phyloP scores from a whole-genome alignment of 2,329 filamentous ascomycete species.

The Tolypocladium ovalisporum region DNA sequence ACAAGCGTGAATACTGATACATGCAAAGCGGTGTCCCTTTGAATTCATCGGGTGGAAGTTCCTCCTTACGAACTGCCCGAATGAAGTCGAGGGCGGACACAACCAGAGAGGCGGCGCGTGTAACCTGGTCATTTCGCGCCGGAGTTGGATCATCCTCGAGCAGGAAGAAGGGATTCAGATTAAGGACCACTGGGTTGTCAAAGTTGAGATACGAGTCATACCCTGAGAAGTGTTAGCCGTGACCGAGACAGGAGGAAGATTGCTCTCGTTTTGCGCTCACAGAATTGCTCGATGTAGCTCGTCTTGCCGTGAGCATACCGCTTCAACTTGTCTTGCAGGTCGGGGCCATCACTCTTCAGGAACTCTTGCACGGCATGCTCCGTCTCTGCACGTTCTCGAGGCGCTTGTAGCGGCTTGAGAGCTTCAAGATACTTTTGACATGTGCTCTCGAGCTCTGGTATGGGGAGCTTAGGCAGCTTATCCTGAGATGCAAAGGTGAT shows the following conservation, averaged over 20 bases:
- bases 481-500: conserved; percentile 88
- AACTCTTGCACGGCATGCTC: conserved; percentile 74
- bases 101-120: conserved; percentile 81
- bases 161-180: conserved; percentile 95
- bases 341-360: conserved; percentile 66
- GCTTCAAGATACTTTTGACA: conserved; percentile 71
- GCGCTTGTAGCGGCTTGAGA: conserved; percentile 68
- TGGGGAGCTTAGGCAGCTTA: conserved; percentile 80
- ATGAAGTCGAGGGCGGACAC: conserved; percentile 88
- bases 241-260: neutral
- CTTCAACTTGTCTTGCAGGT: conserved; percentile 80
- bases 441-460: conserved; percentile 73
- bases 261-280: conserved; percentile 42
- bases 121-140: conserved; percentile 92
- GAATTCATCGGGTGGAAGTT: conserved; percentile 79
- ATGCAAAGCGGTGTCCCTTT: conserved; percentile 83
- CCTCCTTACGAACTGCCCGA: conserved; percentile 82
- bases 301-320: conserved; percentile 83
- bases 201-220: conserved; percentile 98
- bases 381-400: conserved; percentile 75
- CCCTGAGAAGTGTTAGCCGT: conserved; percentile 43
- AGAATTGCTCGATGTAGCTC: conserved; percentile 98
- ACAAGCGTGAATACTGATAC: conserved; percentile 95
- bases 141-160: conserved; percentile 96
- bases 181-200: conserved; percentile 93